Base-by-base conservation (phyloP, 1,139 yeast species). In the Arxiozyma bovina region DNA sequence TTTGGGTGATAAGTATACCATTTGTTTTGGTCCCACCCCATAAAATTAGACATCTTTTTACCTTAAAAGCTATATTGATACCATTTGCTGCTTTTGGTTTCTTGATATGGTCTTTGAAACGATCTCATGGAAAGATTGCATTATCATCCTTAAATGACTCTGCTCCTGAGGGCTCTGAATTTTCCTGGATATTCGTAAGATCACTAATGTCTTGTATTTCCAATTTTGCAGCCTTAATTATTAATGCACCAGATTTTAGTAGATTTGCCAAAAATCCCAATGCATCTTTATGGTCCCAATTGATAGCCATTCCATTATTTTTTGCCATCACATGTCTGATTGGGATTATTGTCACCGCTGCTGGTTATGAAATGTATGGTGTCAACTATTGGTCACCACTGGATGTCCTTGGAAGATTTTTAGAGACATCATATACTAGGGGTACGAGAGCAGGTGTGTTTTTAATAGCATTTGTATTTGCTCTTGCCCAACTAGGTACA, bases 401-500 rank as follows among this genome's bases (percentile, higher is more conserved):
- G 59, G 94, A 86, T 57, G 87, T 89, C 21, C 74, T 89, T 61
- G 78, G 78, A 25, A 74, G 78, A 56, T 87, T 85, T 66, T 78
- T 89, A 61, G 46, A 40, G 8, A 79, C 83, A 54, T 75, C 78
- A 62, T 77, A 79, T 53, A 71, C 85, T 15, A 74, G 76, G 55
- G 95, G 87, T 63, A 86, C 90, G 52, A 78, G 96, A 65, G 95
- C 91, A 23, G 97, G 96, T 60, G 95, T 85, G 1, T 90, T 90
- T 70, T 76, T 90, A 58, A 83, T 89, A 60, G 78, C 90, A 4
- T 73, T 82, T 49, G 89, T 88, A 1, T 87, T 89, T 72, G 86
- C 89, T 1, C 70, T 89, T 56, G 95, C 96, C 20, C 96, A 89
- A 71, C 74, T 88, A 60, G 96, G 96, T 68, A 85, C 95, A 18